phyloP scores from a whole-genome alignment of 1,284 basidiomycete species.

The Ceratobasidium sp. region DNA sequence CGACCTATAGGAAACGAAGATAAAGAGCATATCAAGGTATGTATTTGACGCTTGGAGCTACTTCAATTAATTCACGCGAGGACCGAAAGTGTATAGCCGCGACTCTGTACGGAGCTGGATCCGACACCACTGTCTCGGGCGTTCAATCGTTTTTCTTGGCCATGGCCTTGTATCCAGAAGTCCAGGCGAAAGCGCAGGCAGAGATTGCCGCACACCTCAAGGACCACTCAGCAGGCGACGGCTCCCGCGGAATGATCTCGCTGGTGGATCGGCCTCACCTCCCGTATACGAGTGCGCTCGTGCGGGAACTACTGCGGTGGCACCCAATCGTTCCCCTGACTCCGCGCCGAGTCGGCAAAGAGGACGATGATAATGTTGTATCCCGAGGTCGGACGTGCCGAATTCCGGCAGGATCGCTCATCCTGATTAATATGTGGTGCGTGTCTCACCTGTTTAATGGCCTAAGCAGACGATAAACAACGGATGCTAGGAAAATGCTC shows the following conservation, averaged over 20 bases:
- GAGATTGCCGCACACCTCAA: neutral
- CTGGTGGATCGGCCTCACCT: neutral
- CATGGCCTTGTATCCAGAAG: slow-evolving; percentile 13
- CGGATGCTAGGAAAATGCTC: neutral
- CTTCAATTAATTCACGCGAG: no score
- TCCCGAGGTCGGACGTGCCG: neutral
- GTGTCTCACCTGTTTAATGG: neutral
- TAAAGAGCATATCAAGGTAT: neutral
- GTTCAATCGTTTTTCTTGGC: slow-evolving; percentile 26
- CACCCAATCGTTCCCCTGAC: no score
- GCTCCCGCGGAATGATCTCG: neutral
- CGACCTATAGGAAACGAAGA: neutral
- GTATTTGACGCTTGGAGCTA: neutral
- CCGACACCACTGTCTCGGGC: slow-evolving; percentile 41
- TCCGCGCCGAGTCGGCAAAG: neutral
- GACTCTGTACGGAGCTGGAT: slow-evolving; percentile 52
- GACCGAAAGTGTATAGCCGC: slow-evolving; percentile 20
- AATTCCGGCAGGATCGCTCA: neutral
- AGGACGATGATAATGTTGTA: slow-evolving; percentile 24
- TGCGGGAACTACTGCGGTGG: slow-evolving; percentile 15
- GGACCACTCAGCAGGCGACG: no score
- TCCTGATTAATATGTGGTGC: slow-evolving; percentile 23
- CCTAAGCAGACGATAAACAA: no score
- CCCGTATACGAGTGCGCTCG: slow-evolving; percentile 13
- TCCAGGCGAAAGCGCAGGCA: slow-evolving; percentile 10